phyloP scores from a whole-genome alignment of 2,329 filamentous ascomycete species.

The Trichoderma citrinoviride region DNA sequence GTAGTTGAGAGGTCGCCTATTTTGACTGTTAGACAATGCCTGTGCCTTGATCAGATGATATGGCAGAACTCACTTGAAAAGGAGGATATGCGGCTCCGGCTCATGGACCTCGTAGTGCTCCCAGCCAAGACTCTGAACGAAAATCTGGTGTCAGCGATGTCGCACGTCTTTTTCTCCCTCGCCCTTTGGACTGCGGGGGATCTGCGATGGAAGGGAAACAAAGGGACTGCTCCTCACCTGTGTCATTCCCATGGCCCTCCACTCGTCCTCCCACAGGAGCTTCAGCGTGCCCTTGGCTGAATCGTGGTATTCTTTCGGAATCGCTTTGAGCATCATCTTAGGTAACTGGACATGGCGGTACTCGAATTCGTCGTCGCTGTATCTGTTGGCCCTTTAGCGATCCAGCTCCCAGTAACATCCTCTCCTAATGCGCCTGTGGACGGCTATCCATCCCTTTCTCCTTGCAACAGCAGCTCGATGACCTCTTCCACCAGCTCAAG shows the following conservation, averaged over 20 bases:
- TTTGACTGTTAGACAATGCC: conserved; percentile 1
- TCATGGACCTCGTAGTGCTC: conserved; percentile 99
- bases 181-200: background rate
- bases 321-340: conserved; percentile 96
- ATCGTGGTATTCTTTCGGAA: conserved; percentile 94
- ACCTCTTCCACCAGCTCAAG: background rate
- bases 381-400: conserved; percentile 53
- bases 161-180: background rate
- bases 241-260: conserved; percentile 94
- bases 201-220: background rate
- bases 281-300: conserved; percentile 87
- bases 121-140: conserved; percentile 84
- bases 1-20: conserved; percentile 64
- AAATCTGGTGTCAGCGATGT: conserved; percentile 23
- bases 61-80: conserved; percentile 75
- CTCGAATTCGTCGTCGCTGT: conserved; percentile 88
- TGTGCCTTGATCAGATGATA: no score
- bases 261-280: conserved; percentile 96
- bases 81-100: conserved; percentile 94
- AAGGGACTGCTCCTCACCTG: conserved; percentile 59
- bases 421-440: background rate
- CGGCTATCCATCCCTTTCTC: background rate
- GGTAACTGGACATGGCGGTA: conserved; percentile 97
- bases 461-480: background rate
- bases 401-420: background rate